Percentiles rank a stretch among this genome's conserved stretches.
Conservation (phyloP, 2,329 filamentous ascomycete species). For the Nakataea oryzae region DNA sequence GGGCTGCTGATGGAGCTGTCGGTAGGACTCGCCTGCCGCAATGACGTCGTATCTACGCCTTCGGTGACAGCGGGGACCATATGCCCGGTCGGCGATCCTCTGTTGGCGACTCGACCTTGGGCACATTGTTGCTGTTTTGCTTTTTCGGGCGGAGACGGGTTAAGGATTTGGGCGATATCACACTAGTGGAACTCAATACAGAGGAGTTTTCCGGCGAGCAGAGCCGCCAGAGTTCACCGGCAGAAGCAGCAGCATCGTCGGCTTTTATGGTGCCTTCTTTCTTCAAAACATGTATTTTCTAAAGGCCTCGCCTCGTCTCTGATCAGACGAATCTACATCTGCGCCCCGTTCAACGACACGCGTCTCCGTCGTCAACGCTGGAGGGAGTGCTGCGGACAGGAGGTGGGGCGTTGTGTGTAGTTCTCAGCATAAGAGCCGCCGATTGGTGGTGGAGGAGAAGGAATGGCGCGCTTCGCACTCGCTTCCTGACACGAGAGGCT, state of each 20-base stretch:
- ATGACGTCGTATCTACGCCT: background rate
- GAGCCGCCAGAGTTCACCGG: no score
- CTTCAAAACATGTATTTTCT: background rate
- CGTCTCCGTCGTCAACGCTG: background rate
- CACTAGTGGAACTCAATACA: background rate
- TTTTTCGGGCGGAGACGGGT: no score
- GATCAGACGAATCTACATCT: background rate
- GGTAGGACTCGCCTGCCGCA: background rate
- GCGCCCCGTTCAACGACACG: background rate
- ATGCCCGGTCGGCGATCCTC: background rate
- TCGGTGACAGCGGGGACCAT: background rate
- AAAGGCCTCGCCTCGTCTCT: background rate
- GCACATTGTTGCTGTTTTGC: background rate
- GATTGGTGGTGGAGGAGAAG: background rate
- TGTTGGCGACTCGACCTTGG: background rate
- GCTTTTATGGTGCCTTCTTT: background rate
- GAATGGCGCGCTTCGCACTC: background rate
- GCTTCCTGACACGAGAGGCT: background rate
- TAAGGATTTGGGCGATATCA: background rate
- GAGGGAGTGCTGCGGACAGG: background rate
- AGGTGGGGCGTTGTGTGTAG: no score
- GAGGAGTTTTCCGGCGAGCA: background rate
- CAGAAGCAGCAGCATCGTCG: background rate
- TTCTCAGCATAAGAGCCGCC: no score
- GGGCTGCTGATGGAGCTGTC: no score